Conservation (phyloP, 768 basidiomycete species). For the Steccherinum ochraceum region DNA sequence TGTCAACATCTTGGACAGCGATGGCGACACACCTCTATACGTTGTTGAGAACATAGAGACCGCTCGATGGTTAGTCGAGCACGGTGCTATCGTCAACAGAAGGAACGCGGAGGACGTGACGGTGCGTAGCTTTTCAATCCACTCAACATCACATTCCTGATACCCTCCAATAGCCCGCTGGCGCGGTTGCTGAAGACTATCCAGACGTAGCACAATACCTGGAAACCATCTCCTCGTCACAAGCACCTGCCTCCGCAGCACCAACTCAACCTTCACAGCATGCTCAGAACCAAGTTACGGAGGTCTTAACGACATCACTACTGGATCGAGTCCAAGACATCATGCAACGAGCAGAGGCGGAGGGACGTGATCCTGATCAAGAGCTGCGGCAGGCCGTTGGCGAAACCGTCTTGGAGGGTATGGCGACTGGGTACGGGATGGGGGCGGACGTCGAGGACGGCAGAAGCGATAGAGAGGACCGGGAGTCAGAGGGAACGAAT, state of each 20-base stretch:
- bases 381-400: conserved; percentile 58
- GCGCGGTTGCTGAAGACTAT: conserved; percentile 66
- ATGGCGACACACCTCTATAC: conserved; percentile 90
- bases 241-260: conserved; percentile 2
- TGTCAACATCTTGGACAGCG: conserved; percentile 78
- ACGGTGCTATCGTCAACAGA: conserved; percentile 61
- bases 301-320: conserved; percentile 59
- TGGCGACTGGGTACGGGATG: conserved; percentile 55
- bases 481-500: conserved; percentile 18
- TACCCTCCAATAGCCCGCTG: conserved; percentile 47
- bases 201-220: conserved; percentile 60
- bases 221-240: conserved; percentile 24
- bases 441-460: conserved; percentile 18
- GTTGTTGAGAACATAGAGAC: conserved; percentile 79
- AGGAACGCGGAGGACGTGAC: conserved; percentile 70
- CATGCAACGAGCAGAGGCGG: conserved; percentile 48
- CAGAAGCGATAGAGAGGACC: conserved; percentile 11
- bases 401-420: conserved; percentile 59
- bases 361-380: conserved; percentile 63
- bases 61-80: conserved; percentile 70
- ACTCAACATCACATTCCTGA: conserved; percentile 5
- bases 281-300: conserved; percentile 62
- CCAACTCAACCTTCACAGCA: conserved; percentile 49
- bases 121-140: conserved; percentile 38
- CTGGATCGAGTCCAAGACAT: conserved; percentile 63